Percentiles rank a stretch among this genome's conserved stretches.
These are phyloP conservation scores for Gracilaria gracilis DNA, from an alignment of 23 red algal species.

Conservation along the genomic window DNA sequence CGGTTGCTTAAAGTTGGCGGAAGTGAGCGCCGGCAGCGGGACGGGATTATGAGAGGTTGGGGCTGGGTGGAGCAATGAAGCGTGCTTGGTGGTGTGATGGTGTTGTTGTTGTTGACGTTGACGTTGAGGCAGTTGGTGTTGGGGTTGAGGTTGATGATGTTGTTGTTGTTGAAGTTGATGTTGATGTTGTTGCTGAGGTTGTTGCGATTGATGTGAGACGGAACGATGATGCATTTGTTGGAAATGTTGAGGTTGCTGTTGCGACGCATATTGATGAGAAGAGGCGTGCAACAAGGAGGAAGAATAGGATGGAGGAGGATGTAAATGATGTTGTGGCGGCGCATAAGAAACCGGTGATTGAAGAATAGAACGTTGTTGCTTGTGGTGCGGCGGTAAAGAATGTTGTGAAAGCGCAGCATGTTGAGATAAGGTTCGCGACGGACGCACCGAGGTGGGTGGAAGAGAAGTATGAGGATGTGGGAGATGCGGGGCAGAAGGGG, in stretches of 20 bases:
- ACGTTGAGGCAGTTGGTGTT: conserved; percentile 2
- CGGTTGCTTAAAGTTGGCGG: conserved; percentile 34
- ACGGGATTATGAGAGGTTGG: conserved; percentile 35
- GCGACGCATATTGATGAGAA: conserved; percentile 22
- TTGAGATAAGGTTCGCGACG: not conserved
- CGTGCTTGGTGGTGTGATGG: not conserved
- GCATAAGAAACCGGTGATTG: conserved; percentile 7
- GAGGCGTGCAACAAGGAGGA: conserved; percentile 22
- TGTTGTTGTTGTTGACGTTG: conserved; percentile 32
- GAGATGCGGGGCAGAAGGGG: not conserved
- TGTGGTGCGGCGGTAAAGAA: conserved; percentile 18
- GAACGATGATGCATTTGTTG: conserved; percentile 16
- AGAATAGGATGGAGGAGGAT: not conserved
- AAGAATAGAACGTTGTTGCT: conserved; percentile 36
- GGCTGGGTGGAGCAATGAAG: not conserved
- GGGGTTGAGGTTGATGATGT: not conserved
- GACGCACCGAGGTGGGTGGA: not conserved
- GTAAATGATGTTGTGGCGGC: not conserved
- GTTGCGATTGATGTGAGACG: conserved; percentile 43
- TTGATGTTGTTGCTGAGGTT: conserved; percentile 38
- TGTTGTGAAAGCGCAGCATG: conserved; percentile 14
- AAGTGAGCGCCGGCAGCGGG: conserved; percentile 9
- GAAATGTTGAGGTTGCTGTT: conserved; percentile 2
- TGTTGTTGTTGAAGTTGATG: conserved; percentile 47
- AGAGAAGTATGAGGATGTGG: conserved; percentile 2